These are phyloP conservation scores for Nelumbo lutea DNA, from an alignment of 164 flowering plant species.

Conservation along the genomic window DNA sequence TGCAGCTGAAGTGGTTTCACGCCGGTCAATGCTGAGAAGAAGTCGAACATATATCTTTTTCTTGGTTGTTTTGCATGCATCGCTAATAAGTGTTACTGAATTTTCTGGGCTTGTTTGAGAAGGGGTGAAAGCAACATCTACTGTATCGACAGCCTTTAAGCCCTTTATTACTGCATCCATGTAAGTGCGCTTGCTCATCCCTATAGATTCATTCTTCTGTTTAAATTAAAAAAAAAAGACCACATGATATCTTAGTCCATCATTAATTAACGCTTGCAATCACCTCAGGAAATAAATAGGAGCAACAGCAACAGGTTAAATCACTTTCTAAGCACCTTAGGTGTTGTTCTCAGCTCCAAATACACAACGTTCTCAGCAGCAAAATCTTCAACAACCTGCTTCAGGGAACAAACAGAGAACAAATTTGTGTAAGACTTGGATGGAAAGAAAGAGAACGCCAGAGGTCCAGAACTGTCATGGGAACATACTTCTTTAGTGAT, in stretches of 20 bases:
- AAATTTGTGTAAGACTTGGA: neutral
- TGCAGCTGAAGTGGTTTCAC: constrained; percentile 78
- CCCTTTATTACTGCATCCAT: constrained; percentile 87
- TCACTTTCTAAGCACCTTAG: constrained; percentile 52
- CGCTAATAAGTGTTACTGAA: constrained; percentile 11
- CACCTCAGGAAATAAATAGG: neutral
- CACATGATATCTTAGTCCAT: neutral
- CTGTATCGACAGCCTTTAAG: constrained; percentile 49
- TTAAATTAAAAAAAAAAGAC: constrained; percentile 7
- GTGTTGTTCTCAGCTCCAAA: constrained; percentile 91
- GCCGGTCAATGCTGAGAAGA: constrained; percentile 93
- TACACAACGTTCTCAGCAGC: constrained; percentile 91
- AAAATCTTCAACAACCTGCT: constrained; percentile 93
- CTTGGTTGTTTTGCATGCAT: constrained; percentile 20
- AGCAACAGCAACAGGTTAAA: neutral
- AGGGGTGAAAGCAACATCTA: constrained; percentile 57
- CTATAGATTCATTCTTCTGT: constrained; percentile 73
- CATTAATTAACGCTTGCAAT: neutral
- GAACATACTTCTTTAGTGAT: constrained; percentile 79
- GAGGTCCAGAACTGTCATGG: neutral
- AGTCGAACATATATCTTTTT: constrained; percentile 78
- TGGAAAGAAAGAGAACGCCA: neutral
- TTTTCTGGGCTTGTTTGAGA: constrained; percentile 6
- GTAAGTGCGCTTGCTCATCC: constrained; percentile 90
- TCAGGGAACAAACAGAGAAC: neutral